phyloP scores from a whole-genome alignment of 345 rosid genomes.

The Diplotaxis tenuifolia region DNA sequence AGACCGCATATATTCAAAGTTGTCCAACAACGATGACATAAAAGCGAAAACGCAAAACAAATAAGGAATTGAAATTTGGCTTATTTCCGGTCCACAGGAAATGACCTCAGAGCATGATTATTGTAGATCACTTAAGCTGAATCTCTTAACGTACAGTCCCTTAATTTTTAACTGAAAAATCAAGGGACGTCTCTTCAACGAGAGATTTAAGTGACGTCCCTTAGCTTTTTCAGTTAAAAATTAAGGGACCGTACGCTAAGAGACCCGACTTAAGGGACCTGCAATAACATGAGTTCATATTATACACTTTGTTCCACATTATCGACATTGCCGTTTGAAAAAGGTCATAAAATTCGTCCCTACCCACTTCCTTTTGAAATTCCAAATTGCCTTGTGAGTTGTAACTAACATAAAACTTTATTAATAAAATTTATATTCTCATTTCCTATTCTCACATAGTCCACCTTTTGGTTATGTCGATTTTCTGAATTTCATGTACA shows the following conservation, averaged over 20 bases:
- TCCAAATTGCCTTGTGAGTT: neutral
- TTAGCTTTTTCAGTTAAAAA: too few species aligned
- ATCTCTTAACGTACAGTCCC: too few species aligned
- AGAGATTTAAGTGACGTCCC: too few species aligned
- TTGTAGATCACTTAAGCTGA: too few species aligned
- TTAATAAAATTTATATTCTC: neutral
- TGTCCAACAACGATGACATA: constrained; percentile 26
- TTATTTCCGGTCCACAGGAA: neutral
- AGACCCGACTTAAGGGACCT: too few species aligned
- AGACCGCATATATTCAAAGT: too few species aligned
- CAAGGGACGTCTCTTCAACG: too few species aligned
- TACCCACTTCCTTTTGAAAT: neutral
- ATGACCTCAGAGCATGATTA: too few species aligned
- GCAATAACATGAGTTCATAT: too few species aligned
- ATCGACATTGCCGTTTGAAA: constrained; percentile 9
- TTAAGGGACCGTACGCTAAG: too few species aligned
- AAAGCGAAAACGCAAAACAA: neutral
- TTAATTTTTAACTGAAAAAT: too few species aligned
- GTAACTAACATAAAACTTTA: constrained; percentile 1
- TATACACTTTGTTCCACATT: constrained; percentile 12
- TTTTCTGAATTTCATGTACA: neutral
- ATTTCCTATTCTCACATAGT: neutral
- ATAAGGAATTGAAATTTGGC: neutral
- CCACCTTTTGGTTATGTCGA: neutral
- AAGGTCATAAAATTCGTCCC: neutral